These are phyloP conservation scores for Pholiota conissans DNA, from an alignment of 768 basidiomycete genomes.

Conservation along the genomic window DNA sequence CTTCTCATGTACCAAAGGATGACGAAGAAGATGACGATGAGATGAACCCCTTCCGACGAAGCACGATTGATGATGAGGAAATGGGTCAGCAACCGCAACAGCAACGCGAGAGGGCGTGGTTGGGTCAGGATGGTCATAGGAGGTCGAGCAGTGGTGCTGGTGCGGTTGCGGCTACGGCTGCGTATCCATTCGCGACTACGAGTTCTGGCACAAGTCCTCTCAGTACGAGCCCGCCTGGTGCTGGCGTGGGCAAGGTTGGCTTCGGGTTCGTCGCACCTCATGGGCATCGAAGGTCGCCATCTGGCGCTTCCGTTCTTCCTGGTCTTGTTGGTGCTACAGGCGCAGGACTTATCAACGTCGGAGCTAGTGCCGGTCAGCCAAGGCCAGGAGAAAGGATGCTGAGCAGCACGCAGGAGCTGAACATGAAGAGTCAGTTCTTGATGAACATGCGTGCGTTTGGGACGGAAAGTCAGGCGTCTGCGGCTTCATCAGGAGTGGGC, in stretches of 20 bases:
- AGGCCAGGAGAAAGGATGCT: constrained; percentile 25
- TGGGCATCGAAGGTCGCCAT: neutral
- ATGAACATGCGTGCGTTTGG: constrained; percentile 23
- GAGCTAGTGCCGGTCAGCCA: neutral
- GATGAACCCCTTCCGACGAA: constrained; percentile 42
- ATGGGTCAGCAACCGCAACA: constrained; percentile 6
- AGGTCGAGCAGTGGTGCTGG: neutral
- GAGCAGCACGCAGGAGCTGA: constrained; percentile 39
- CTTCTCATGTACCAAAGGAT: neutral
- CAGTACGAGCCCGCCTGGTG: neutral
- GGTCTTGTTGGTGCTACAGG: no score
- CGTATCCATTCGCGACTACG: neutral
- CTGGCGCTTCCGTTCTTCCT: no score
- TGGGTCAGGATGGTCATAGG: neutral
- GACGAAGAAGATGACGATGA: constrained; percentile 34
- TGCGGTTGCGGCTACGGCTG: neutral
- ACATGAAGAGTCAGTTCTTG: constrained; percentile 40
- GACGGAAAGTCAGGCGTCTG: constrained; percentile 11
- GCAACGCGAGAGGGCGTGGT: neutral
- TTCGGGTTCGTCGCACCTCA: constrained; percentile 3
- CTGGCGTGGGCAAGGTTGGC: constrained; percentile 1
- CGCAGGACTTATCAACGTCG: no score
- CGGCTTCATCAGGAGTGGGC: constrained; percentile 1
- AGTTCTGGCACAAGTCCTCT: neutral
- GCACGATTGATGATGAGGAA: constrained; percentile 29